Evolutionary conservation across 352 stramenopile species (phyloP).

Genomic region (Pythium sp.): DNA sequence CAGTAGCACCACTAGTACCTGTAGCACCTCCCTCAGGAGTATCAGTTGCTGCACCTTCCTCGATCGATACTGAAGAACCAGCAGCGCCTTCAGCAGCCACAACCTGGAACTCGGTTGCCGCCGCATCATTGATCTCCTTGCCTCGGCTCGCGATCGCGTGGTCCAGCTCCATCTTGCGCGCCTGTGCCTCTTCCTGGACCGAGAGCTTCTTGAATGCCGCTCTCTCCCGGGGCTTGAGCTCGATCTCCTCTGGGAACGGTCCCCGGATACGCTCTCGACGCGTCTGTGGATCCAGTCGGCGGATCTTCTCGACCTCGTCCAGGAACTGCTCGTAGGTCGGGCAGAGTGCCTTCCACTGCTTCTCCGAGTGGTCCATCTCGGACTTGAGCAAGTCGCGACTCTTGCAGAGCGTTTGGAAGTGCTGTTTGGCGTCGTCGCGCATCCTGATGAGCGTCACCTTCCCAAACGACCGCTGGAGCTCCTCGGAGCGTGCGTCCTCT

Average conservation of each 20-base stretch:
- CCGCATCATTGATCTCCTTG: constrained; percentile 38
- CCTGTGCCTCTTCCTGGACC: constrained; percentile 72
- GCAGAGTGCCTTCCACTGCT: constrained; percentile 35
- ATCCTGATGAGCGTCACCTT: constrained; percentile 61
- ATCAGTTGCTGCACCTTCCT: not conserved
- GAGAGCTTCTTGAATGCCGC: constrained; percentile 79
- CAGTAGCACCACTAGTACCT: not conserved
- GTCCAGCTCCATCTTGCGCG: constrained; percentile 54
- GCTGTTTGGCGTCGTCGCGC: constrained; percentile 63
- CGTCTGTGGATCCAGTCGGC: constrained; percentile 32
- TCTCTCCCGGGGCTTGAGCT: constrained; percentile 49
- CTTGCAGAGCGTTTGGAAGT: constrained; percentile 46
- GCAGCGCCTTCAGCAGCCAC: not conserved
- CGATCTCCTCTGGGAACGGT: constrained; percentile 47
- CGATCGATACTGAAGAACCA: not conserved
- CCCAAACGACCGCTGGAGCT: constrained; percentile 57
- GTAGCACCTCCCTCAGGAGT: not conserved
- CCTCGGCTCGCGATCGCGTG: constrained; percentile 58
- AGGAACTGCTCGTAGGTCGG: constrained; percentile 67
- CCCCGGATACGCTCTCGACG: constrained; percentile 41
- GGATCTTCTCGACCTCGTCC: constrained; percentile 51
- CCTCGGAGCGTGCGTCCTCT: constrained; percentile 66
- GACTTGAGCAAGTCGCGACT: constrained; percentile 40
- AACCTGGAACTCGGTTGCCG: not conserved
- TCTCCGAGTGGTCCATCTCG: constrained; percentile 50